Base-by-base conservation (phyloP, 768 basidiomycete species). In the Hirschioporus abietinus region DNA sequence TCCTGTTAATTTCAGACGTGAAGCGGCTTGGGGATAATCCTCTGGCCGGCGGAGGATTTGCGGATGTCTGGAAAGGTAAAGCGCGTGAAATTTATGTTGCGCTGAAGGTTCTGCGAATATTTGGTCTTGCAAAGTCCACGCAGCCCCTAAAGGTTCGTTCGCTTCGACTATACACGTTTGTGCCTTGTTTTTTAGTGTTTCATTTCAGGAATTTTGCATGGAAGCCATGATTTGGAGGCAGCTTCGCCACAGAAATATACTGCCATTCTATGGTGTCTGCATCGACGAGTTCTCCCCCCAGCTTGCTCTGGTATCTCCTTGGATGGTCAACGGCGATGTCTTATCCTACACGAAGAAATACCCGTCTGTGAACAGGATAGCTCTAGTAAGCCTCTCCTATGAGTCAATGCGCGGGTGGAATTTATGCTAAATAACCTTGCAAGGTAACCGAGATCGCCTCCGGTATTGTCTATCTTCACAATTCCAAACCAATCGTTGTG, bases 391-490 rank as follows among this genome's bases (percentile, higher is more conserved):
- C 58, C 30, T 2, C 30, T 52, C 12, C 42, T 52, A 3, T 5
- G 12, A 52, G 30, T 30, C 30, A 8, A 52, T 52, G 12, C 20
- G 12, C 42, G 42, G 42, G 1, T 15, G 12, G 12, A 15, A 12
- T 52, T 15, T 10, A 20, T 52, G 12, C 42, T 52, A 15, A 52
- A 52, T 18, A 61, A 65, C 58, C 12, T 69, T 35, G 1, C 1
- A 61, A 88, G 86, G 69, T 88, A 26, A 72, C 76, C 23, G 83
- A 87, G 73, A 79, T 87, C 8, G 86, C 86, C 0, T 83, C 82
- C 0, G 87, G 85, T 4, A 81, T 88, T 57, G 70, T 79, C 10
- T 87, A 88, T 72, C 76, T 88, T 8, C 87, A 89, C 67, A 78
- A 80, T 61, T 82, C 81, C 70, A 80, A 80, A 58, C 85, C 85